Percentiles rank a stretch among this genome's conserved stretches.
phyloP scores from a whole-genome alignment of 805 yeast genomes.

The Monosporozyma unispora region DNA sequence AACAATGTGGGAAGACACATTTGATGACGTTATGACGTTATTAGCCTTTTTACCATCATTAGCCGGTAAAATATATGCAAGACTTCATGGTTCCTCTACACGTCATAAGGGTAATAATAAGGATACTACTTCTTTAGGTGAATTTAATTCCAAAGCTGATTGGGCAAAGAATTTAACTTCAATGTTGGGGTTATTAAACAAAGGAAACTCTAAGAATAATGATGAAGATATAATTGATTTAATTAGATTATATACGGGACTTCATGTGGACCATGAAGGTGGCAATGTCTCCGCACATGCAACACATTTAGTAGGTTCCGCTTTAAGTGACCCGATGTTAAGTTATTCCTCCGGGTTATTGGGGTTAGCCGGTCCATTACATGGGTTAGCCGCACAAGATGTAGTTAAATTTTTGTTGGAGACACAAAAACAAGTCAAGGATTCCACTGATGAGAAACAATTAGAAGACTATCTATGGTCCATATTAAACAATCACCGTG shows the following conservation, averaged over 20 bases:
- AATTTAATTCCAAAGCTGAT: constrained; percentile 46
- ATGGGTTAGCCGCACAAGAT: constrained; percentile 81
- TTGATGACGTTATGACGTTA: constrained; percentile 61
- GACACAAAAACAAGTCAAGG: constrained; percentile 41
- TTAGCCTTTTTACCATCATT: constrained; percentile 61
- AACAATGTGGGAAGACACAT: constrained; percentile 67
- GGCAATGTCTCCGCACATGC: constrained; percentile 84
- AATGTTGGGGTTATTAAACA: constrained; percentile 40
- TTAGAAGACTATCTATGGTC: constrained; percentile 66
- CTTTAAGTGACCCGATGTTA: constrained; percentile 66
- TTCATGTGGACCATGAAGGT: constrained; percentile 85
- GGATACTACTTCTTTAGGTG: constrained; percentile 36
- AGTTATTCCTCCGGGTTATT: constrained; percentile 71
- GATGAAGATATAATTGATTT: constrained; percentile 53
- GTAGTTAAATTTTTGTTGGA: constrained; percentile 65
- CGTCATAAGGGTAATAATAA: constrained; percentile 40
- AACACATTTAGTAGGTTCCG: constrained; percentile 77
- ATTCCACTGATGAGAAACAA: constrained; percentile 31
- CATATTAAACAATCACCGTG: constrained; percentile 62
- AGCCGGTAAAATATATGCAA: constrained; percentile 67
- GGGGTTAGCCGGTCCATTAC: constrained; percentile 82
- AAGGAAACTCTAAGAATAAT: not conserved
- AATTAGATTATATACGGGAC: constrained; percentile 69
- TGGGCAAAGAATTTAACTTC: constrained; percentile 66
- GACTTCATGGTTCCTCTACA: no score